Conservation (phyloP, 306 rosid species). For the Prunus davidiana region DNA sequence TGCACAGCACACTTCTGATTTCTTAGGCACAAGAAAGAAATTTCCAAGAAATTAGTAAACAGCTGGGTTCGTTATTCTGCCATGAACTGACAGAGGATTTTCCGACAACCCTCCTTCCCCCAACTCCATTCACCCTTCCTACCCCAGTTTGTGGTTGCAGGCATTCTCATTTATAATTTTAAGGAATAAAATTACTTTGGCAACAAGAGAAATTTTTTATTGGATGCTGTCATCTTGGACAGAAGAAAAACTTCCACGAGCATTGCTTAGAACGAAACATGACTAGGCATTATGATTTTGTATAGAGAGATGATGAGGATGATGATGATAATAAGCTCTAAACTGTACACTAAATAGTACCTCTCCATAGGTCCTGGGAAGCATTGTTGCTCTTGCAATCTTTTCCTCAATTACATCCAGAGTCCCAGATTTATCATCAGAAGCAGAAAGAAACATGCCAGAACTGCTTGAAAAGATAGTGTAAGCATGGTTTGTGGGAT, state of each 20-base stretch:
- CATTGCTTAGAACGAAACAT: constrained; percentile 3
- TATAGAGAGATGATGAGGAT: background rate
- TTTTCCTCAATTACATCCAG: constrained; percentile 72
- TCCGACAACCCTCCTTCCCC: background rate
- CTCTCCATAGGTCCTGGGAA: constrained; percentile 86
- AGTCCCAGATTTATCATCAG: constrained; percentile 61
- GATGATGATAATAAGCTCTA: constrained; percentile 2
- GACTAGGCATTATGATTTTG: constrained; percentile 7
- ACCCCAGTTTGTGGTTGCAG: background rate
- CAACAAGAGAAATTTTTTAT: background rate
- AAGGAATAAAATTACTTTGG: background rate
- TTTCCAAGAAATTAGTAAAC: background rate
- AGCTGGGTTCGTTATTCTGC: background rate
- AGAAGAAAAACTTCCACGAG: background rate
- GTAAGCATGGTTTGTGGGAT: background rate
- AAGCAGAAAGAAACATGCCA: constrained; percentile 69
- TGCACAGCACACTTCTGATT: background rate
- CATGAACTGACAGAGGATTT: background rate
- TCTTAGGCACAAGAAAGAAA: background rate
- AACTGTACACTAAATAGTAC: constrained; percentile 32
- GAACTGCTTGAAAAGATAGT: constrained; percentile 47
- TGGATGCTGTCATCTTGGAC: background rate
- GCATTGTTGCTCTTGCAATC: constrained; percentile 78
- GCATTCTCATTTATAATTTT: background rate
- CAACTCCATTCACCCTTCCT: background rate